A percentile compares a stretch with the other conserved stretches of the same genome.
Evolutionary conservation across 352 stramenopile genomes (phyloP).

Genomic region (Pythium phragmitis): DNA sequence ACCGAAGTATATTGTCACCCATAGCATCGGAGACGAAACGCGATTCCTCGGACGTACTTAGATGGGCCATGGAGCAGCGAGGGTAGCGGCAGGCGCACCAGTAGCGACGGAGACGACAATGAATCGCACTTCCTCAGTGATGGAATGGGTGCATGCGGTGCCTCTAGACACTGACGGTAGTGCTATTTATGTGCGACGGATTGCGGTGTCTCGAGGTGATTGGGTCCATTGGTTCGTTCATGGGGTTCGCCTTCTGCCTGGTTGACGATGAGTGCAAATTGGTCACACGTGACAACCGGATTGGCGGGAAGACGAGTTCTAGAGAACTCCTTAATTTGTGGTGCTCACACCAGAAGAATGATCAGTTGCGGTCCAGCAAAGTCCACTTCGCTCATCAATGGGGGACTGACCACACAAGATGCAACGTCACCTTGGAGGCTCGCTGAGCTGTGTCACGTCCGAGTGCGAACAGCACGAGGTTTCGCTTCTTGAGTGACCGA

Average conservation of each 20-base stretch:
- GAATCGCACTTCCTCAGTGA: not conserved
- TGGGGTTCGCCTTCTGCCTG: not conserved
- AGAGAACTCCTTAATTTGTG: not conserved
- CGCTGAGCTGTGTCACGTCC: not conserved
- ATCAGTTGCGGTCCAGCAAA: not conserved
- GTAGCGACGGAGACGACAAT: not conserved
- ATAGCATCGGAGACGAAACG: not conserved
- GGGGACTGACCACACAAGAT: not conserved
- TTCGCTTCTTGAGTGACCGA: not conserved
- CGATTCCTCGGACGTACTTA: slow-evolving; percentile 29
- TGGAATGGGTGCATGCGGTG: not conserved
- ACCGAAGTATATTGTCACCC: not conserved
- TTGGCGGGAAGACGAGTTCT: not conserved
- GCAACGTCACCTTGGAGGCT: not conserved
- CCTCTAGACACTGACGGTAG: not conserved
- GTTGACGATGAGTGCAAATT: not conserved
- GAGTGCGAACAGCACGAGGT: not conserved
- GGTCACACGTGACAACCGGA: not conserved
- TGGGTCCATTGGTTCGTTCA: not conserved
- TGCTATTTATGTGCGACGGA: not conserved
- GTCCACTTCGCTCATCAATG: not conserved
- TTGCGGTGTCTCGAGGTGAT: not conserved
- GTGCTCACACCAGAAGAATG: not conserved
- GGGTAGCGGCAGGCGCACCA: not conserved
- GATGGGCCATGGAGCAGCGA: slow-evolving; percentile 29